Percentiles rank a stretch among this genome's conserved stretches.
phyloP scores from a whole-genome alignment of 208 protist species.

The Naegleria gruberi region DNA sequence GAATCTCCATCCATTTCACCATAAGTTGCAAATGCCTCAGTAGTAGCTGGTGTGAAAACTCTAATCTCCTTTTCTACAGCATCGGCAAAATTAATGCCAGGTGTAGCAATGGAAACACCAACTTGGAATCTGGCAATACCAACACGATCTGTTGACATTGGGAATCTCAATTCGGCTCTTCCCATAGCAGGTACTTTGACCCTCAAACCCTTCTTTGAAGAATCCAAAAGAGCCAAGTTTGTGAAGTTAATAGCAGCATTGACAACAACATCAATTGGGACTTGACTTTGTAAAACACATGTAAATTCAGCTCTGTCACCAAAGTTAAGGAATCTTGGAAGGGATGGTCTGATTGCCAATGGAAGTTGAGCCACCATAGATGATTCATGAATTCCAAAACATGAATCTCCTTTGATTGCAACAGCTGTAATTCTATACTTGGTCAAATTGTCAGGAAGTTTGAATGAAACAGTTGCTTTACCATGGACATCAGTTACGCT shows the following conservation, averaged over 20 bases:
- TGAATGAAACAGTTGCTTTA: background rate
- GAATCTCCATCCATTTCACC: background rate
- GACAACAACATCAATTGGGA: background rate
- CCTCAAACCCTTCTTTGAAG: background rate
- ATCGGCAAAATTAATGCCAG: background rate
- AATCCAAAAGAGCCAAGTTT: slow-evolving; percentile 9
- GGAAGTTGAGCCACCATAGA: slow-evolving; percentile 21
- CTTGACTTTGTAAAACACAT: slow-evolving; percentile 28
- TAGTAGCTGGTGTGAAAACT: slow-evolving; percentile 19
- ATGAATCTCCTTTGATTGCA: background rate
- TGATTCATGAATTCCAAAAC: slow-evolving; percentile 25
- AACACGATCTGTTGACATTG: background rate
- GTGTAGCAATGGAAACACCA: background rate
- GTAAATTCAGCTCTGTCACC: slow-evolving; percentile 27
- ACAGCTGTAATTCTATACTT: background rate
- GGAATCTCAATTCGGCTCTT: slow-evolving; percentile 15
- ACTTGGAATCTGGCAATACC: slow-evolving; percentile 24
- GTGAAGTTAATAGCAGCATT: background rate
- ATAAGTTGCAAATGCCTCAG: slow-evolving; percentile 33
- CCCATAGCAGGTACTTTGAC: background rate
- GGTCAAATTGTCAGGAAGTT: slow-evolving; percentile 31
- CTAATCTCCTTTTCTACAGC: slow-evolving; percentile 7
- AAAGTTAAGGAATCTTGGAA: slow-evolving; percentile 31
- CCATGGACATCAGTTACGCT: slow-evolving; percentile 5
- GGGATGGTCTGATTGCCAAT: slow-evolving; percentile 23